Percentiles rank a stretch among this genome's conserved stretches.
Conservation (phyloP, 1,139 yeast genomes). For the Taphrina confusa region DNA sequence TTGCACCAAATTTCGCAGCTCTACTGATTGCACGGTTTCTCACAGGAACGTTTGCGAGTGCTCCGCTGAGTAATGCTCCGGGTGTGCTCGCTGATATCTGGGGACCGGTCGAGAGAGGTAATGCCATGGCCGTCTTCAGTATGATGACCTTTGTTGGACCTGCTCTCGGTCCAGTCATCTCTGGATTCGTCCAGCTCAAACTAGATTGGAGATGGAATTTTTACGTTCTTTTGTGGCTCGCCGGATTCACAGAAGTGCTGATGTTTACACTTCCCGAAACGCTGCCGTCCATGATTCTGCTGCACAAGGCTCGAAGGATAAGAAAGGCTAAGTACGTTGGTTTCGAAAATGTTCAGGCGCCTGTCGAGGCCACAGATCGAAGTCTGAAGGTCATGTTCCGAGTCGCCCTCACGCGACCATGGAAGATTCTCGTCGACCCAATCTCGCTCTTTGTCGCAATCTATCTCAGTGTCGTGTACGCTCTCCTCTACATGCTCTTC, state of each 20-base stretch:
- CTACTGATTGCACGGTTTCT: conserved; percentile 77
- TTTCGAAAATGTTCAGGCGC: conserved; percentile 58
- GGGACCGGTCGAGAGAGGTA: conserved; percentile 55
- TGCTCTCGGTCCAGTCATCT: conserved; percentile 60
- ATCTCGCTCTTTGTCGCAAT: conserved; percentile 60
- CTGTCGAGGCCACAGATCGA: conserved; percentile 48
- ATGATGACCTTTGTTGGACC: conserved; percentile 65
- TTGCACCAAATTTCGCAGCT: conserved; percentile 80
- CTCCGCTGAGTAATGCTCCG: conserved; percentile 82
- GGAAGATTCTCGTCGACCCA: conserved; percentile 58
- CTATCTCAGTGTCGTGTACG: conserved; percentile 62
- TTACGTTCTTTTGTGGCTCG: conserved; percentile 58
- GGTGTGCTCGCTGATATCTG: conserved; percentile 68
- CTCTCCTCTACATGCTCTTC: conserved; percentile 68
- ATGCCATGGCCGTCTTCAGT: conserved; percentile 62
- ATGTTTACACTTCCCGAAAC: conserved; percentile 56
- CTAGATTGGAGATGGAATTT: conserved; percentile 63
- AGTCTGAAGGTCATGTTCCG: conserved; percentile 31
- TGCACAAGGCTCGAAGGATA: conserved; percentile 53
- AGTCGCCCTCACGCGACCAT: conserved; percentile 55
- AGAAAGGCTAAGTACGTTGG: conserved; percentile 53
- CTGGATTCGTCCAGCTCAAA: conserved; percentile 59
- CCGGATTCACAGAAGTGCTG: conserved; percentile 55
- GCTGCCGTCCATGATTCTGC: conserved; percentile 59
- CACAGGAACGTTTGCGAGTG: conserved; percentile 82